A percentile compares a stretch with the other conserved stretches of the same genome.
phyloP scores from a whole-genome alignment of 345 rosid species.

The Carallia pectinifolia region DNA sequence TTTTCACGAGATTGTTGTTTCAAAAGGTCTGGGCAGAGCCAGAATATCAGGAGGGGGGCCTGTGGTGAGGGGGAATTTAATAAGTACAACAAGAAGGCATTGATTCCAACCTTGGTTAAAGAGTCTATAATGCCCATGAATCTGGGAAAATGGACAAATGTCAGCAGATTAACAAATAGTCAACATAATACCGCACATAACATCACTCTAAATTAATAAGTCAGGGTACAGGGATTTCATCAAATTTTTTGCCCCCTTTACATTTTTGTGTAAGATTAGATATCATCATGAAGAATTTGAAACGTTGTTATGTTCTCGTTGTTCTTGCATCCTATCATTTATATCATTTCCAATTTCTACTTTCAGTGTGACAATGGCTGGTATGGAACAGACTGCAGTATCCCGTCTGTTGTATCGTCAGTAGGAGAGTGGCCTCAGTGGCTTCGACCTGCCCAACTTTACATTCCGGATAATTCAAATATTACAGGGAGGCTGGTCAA shows the following conservation, averaged over 20 bases:
- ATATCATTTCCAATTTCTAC: neutral
- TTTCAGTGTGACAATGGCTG: constrained; percentile 82
- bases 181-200: no score
- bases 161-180: no score
- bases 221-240: no score
- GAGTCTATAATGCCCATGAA: no score
- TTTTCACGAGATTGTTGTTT: neutral
- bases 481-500: constrained; percentile 40
- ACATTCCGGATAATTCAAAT: constrained; percentile 46
- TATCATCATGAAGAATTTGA: neutral
- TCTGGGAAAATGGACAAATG: no score
- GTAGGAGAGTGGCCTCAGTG: constrained; percentile 85
- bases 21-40: no score
- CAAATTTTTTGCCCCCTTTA: no score
- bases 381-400: constrained; percentile 90
- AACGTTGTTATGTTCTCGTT: neutral
- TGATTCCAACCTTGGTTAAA: no score
- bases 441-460: constrained; percentile 86
- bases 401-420: constrained; percentile 73
- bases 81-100: no score
- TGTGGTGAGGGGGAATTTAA: no score
- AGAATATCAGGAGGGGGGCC: no score
- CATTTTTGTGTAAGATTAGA: neutral
- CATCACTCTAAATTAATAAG: no score
- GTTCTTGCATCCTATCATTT: neutral